Evolutionary conservation across 805 yeast genomes (phyloP).

Genomic region (Crinitomyces ghanaensis): DNA sequence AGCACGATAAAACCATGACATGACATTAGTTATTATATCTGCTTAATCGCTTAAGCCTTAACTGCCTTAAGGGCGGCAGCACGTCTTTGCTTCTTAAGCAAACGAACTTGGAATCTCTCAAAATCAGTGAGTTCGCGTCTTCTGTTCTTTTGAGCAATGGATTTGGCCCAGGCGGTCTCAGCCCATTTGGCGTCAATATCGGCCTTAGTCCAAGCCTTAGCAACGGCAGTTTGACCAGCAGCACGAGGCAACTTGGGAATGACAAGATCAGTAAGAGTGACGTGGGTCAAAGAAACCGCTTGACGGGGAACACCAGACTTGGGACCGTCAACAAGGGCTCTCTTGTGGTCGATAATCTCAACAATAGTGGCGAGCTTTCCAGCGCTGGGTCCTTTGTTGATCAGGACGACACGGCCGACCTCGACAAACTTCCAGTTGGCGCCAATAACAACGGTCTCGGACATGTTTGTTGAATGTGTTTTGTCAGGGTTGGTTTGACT

Average conservation of each 20-base stretch:
- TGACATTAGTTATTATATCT: no score
- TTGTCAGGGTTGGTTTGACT: no score
- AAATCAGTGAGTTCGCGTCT: conserved; percentile 91
- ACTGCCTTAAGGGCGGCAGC: conserved; percentile 90
- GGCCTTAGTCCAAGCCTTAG: conserved; percentile 90
- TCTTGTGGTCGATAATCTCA: conserved; percentile 98
- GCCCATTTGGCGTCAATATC: conserved; percentile 86
- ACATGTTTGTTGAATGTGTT: conserved; percentile 39
- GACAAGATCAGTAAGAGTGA: conserved; percentile 87
- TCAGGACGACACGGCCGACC: conserved; percentile 96
- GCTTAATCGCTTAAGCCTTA: no score
- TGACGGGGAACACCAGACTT: conserved; percentile 80
- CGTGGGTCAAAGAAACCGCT: conserved; percentile 75
- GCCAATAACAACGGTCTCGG: conserved; percentile 75
- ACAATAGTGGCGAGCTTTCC: conserved; percentile 93
- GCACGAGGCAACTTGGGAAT: conserved; percentile 86
- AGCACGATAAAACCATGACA: no score
- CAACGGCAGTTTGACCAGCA: conserved; percentile 71
- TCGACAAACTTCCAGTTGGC: conserved; percentile 99
- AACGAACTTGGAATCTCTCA: conserved; percentile 98
- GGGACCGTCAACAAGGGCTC: conserved; percentile 98
- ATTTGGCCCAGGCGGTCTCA: conserved; percentile 93
- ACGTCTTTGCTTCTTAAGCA: conserved; percentile 95
- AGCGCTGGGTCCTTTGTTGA: conserved; percentile 61
- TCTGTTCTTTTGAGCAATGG: conserved; percentile 88